Base-by-base conservation (phyloP, 352 stramenopile genomes). In the Phytophthora gonapodyides region DNA sequence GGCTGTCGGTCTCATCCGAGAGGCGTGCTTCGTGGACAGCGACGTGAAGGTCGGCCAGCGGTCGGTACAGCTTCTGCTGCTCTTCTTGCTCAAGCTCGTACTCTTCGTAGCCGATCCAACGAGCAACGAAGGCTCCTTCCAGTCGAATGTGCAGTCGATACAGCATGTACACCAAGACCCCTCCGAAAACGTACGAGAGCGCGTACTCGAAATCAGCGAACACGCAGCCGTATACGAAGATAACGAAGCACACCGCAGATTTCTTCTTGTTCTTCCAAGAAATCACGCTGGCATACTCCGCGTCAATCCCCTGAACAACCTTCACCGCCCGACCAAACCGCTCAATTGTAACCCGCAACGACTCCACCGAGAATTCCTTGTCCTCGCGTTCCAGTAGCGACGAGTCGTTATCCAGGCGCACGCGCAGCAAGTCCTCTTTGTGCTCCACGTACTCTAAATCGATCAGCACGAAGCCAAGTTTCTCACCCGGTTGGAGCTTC, bases 261-360 rank as follows among this genome's bases (percentile, higher is more conserved):
- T 90, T 93, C 50, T 82, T 86, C 49, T 80, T 88, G 76, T 93
- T 87, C 47, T 93, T 94, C 87, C 87, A 96, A 16, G 83, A 79
- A 53, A 96, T 96, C 13, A 96, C 75, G 31, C 87, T 76, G 30
- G 65, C 70, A 53, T 96, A 96, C 47, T 89, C 74, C 16, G 82
- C 73, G 56, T 94, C 87, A 43, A 91, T 62, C 63, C 78, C 88
- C 50, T 89, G 82, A n/a, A 93, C 79, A 4, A 76, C 62, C 41
- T 86, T 82, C 27, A 91, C 73, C 15, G 87, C 78, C 11, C 84
- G 80, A 33, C 72, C 71, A 58, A 94, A 76, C 3, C 87, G 83
- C 35, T 94, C 83, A 34, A 94, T 84, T 17, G 86, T 96, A 21
- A 72, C 73, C 7, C 78, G 71, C 11, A 96, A 62, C 2, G 83